Conservation (phyloP, 768 basidiomycete genomes). For the Lentinula boryana region DNA sequence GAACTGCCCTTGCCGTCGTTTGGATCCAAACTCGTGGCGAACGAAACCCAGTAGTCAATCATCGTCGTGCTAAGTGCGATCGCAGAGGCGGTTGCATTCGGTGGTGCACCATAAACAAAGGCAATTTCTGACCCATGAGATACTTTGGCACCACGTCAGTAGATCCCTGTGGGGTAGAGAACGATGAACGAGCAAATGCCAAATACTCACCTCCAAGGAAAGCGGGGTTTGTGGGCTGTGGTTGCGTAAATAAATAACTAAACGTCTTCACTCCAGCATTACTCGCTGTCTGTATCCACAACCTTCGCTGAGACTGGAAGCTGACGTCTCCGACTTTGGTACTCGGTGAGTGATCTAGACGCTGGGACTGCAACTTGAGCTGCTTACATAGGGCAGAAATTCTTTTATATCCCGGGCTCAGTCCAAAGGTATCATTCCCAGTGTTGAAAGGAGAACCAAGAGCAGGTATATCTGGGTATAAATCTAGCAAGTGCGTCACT, state of each 20-base stretch:
- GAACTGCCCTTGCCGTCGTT: constrained; percentile 21
- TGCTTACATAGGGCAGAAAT: constrained; percentile 13
- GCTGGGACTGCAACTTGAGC: neutral
- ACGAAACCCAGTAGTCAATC: constrained; percentile 28
- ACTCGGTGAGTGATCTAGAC: neutral
- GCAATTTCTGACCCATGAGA: constrained; percentile 23
- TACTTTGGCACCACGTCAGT: constrained; percentile 14
- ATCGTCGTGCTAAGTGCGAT: constrained; percentile 15
- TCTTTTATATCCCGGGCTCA: constrained; percentile 20
- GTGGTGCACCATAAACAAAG: constrained; percentile 24
- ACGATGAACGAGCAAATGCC: neutral
- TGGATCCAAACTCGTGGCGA: constrained; percentile 21
- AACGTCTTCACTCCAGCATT: constrained; percentile 1
- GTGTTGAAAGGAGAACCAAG: constrained; percentile 25
- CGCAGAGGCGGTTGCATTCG: constrained; percentile 12
- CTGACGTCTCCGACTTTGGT: constrained; percentile 18
- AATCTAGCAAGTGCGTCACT: constrained; percentile 13
- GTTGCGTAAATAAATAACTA: constrained; percentile 12
- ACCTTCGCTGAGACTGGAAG: constrained; percentile 15
- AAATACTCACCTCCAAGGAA: constrained; percentile 11
- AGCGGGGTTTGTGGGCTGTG: constrained; percentile 9
- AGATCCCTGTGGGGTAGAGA: too few species aligned
- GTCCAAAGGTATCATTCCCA: constrained; percentile 23
- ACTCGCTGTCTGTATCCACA: constrained; percentile 5
- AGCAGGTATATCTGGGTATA: constrained; percentile 24